phyloP scores from a whole-genome alignment of 345 rosid genomes.

The Arabis alpina region DNA sequence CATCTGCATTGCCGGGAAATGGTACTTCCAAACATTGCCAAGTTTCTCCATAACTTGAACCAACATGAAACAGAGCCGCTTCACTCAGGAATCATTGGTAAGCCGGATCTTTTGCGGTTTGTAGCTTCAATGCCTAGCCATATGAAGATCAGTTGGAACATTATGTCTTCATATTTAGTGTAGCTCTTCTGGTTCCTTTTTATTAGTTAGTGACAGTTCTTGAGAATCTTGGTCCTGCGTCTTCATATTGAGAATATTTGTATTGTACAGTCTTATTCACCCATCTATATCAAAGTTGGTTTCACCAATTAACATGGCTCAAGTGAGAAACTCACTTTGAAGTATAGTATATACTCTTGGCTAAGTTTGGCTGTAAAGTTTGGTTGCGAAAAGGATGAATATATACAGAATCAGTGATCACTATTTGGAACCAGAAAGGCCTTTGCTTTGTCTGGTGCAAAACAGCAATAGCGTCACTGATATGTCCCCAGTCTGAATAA shows the following conservation, averaged over 20 bases:
- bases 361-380: conserved; percentile 16
- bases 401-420: conserved; percentile 40
- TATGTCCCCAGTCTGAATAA: conserved; percentile 89
- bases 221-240: not conserved
- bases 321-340: not conserved
- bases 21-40: conserved; percentile 81
- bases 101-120: conserved; percentile 70
- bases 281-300: not conserved
- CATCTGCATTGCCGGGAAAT: conserved; percentile 91
- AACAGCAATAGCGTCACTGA: conserved; percentile 88
- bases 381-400: conserved; percentile 20
- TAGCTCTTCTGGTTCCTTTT: conserved; percentile 36
- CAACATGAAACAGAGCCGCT: conserved; percentile 31
- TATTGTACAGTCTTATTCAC: conserved; percentile 17
- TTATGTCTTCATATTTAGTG: conserved; percentile 89
- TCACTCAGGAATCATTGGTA: conserved; percentile 39
- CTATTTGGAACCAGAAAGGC: conserved; percentile 38
- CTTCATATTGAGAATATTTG: conserved; percentile 14
- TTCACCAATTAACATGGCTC: conserved; percentile 6
- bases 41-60: conserved; percentile 55
- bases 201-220: not conserved
- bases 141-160: conserved; percentile 95
- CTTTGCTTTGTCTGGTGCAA: conserved; percentile 89
- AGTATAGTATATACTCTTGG: conserved; percentile 2
- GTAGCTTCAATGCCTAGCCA: conserved; percentile 84